phyloP scores from a whole-genome alignment of 345 rosid genomes.

The Eucalyptus sp. region DNA sequence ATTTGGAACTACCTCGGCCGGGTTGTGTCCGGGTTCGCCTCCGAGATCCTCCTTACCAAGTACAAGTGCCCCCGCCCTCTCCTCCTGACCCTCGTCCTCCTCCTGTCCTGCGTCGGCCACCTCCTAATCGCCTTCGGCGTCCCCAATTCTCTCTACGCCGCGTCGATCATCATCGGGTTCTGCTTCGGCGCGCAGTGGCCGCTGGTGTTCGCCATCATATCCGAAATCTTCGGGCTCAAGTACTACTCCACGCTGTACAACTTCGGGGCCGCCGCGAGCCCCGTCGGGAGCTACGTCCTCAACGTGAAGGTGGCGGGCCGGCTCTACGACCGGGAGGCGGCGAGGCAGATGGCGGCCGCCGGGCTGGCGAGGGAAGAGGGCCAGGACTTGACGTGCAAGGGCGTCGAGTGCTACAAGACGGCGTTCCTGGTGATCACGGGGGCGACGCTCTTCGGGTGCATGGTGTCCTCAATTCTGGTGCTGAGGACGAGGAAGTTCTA shows the following conservation, averaged over 20 bases:
- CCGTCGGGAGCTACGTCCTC: constrained; percentile 17
- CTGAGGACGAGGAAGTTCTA: constrained; percentile 19
- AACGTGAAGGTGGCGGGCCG: constrained; percentile 25
- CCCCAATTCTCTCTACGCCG: constrained; percentile 13
- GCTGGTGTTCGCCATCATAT: constrained; percentile 18
- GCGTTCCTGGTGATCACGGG: constrained; percentile 19
- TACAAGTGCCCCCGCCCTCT: constrained; percentile 10
- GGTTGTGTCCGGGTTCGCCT: constrained; percentile 1
- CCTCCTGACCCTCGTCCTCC: constrained; percentile 12
- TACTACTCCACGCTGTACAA: constrained; percentile 28
- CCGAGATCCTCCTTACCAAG: constrained; percentile 1
- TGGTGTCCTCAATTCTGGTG: constrained; percentile 8
- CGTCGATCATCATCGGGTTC: constrained; percentile 23
- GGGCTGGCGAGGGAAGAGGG: constrained; percentile 1
- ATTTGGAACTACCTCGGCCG: constrained; percentile 13
- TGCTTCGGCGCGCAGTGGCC: constrained; percentile 35
- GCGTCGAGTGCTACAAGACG: constrained; percentile 9
- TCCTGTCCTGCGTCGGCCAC: constrained; percentile 25
- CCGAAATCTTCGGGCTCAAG: constrained; percentile 31
- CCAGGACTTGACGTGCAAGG: constrained; percentile 9
- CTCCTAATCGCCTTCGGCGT: constrained; percentile 24
- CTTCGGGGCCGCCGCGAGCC: constrained; percentile 14
- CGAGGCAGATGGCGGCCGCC: constrained; percentile 9
- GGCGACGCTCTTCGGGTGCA: constrained; percentile 6
- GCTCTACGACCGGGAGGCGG: constrained; percentile 23